Conservation (phyloP, 768 basidiomycete species). For the Boletus edulis region DNA sequence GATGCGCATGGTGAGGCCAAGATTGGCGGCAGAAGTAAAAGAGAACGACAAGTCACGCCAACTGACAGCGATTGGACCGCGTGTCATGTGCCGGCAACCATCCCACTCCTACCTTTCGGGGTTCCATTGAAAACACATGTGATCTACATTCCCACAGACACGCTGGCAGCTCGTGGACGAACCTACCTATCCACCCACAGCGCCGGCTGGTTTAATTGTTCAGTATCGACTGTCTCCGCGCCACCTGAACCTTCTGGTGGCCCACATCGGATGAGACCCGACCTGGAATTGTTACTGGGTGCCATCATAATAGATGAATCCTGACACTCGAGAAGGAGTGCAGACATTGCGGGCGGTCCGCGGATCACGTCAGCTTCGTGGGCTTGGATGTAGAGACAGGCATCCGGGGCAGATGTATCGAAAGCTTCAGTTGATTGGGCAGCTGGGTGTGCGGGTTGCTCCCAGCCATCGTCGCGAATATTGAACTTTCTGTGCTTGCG, state of each 20-base stretch:
- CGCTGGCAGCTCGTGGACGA: slow-evolving; percentile 19
- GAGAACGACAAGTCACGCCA: slow-evolving; percentile 16
- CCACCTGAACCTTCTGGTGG: slow-evolving; percentile 10
- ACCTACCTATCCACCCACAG: slow-evolving; percentile 88
- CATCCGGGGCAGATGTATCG: slow-evolving; percentile 15
- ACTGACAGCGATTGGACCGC: neutral
- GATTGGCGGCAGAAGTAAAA: slow-evolving; percentile 10
- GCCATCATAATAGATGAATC: slow-evolving; percentile 4
- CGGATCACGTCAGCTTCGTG: slow-evolving; percentile 74
- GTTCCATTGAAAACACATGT: slow-evolving; percentile 1
- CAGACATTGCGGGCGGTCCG: slow-evolving; percentile 43
- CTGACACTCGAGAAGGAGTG: slow-evolving; percentile 34
- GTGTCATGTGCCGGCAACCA: slow-evolving; percentile 5
- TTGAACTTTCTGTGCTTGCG: slow-evolving; percentile 21
- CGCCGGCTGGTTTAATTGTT: slow-evolving; percentile 1
- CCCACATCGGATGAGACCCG: slow-evolving; percentile 37
- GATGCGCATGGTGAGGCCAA: slow-evolving; percentile 18
- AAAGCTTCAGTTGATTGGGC: neutral
- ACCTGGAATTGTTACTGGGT: slow-evolving; percentile 18
- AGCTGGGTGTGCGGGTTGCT: neutral
- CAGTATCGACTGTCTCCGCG: neutral
- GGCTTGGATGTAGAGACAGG: slow-evolving; percentile 56
- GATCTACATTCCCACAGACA: slow-evolving; percentile 6
- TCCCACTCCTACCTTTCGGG: slow-evolving; percentile 9
- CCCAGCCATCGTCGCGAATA: slow-evolving; percentile 4